These are phyloP conservation scores for Haematococcus sp. DNA, from an alignment of 139 green algal species.

Conservation along the genomic window DNA sequence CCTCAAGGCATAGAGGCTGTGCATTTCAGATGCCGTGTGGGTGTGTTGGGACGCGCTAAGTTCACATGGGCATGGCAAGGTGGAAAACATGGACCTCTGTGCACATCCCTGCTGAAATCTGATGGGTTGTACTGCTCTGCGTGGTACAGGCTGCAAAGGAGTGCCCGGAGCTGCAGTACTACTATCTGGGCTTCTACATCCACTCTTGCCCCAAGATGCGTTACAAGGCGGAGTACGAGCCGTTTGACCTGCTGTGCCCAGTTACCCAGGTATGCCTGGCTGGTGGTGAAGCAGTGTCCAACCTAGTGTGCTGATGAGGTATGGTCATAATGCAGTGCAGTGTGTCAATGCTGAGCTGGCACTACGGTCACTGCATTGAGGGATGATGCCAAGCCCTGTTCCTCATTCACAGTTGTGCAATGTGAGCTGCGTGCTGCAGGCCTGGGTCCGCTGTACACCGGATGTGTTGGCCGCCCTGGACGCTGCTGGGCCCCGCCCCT, in stretches of 20 bases:
- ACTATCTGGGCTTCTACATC: slow-evolving; percentile 97
- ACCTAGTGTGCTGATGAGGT: no score
- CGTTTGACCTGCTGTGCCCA: slow-evolving; percentile 89
- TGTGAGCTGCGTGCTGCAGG: no score
- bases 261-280: slow-evolving; percentile 35
- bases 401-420: not conserved
- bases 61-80: no score
- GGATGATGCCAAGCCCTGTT: not conserved
- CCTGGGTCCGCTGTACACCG: slow-evolving; percentile 39
- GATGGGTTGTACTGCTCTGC: no score
- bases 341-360: not conserved
- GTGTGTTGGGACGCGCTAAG: no score
- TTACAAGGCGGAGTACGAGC: slow-evolving; percentile 86
- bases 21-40: no score
- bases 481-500: no score
- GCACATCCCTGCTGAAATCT: no score
- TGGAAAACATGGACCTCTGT: no score
- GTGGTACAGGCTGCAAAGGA: not conserved
- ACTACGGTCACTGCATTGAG: not conserved
- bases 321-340: no score
- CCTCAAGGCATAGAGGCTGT: no score
- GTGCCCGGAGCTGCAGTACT: slow-evolving; percentile 68
- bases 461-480: slow-evolving; percentile 28
- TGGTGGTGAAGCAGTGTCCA: no score
- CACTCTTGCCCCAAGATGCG: slow-evolving; percentile 85